Evolutionary conservation across 208 protist genomes (phyloP).

Genomic region (Wallacemonas sp.): DNA sequence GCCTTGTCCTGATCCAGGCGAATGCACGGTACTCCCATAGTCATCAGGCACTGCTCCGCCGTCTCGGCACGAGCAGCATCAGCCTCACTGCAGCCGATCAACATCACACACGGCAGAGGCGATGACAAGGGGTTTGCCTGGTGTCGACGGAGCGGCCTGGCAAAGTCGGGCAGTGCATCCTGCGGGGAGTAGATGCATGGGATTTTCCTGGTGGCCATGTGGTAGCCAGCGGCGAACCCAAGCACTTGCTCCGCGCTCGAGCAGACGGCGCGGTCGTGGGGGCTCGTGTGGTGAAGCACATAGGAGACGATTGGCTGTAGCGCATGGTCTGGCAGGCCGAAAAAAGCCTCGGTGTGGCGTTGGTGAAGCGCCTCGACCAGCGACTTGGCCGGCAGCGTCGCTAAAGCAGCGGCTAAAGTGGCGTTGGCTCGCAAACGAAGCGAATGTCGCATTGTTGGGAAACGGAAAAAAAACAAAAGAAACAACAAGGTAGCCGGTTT

Average conservation of each 20-base stretch:
- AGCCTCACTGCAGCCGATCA: slow-evolving; percentile 85
- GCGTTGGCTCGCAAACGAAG: background rate
- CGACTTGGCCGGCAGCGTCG: slow-evolving; percentile 33
- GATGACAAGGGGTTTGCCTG: background rate
- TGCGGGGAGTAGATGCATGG: slow-evolving; percentile 51
- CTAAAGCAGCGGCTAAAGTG: no score
- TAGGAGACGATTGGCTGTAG: slow-evolving; percentile 84
- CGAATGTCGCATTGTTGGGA: background rate
- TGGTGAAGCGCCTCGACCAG: slow-evolving; percentile 43
- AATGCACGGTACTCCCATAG: no score
- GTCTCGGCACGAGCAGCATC: no score
- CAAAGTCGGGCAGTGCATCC: background rate
- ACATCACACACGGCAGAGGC: slow-evolving; percentile 66
- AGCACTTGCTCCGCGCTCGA: slow-evolving; percentile 87
- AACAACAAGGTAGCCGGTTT: background rate
- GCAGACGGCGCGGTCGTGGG: slow-evolving; percentile 66
- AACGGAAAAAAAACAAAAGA: slow-evolving; percentile 16
- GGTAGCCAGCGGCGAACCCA: slow-evolving; percentile 75
- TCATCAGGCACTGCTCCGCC: no score
- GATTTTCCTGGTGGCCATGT: slow-evolving; percentile 75
- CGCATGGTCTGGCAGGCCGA: slow-evolving; percentile 85
- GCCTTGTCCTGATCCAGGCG: background rate
- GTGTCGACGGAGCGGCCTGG: background rate
- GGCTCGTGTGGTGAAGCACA: slow-evolving; percentile 53
- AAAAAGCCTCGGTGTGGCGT: slow-evolving; percentile 65